Percentiles rank a stretch among this genome's conserved stretches.
Evolutionary conservation across 177 flowering plant species (phyloP).

Genomic region (Vitis hybrid): DNA sequence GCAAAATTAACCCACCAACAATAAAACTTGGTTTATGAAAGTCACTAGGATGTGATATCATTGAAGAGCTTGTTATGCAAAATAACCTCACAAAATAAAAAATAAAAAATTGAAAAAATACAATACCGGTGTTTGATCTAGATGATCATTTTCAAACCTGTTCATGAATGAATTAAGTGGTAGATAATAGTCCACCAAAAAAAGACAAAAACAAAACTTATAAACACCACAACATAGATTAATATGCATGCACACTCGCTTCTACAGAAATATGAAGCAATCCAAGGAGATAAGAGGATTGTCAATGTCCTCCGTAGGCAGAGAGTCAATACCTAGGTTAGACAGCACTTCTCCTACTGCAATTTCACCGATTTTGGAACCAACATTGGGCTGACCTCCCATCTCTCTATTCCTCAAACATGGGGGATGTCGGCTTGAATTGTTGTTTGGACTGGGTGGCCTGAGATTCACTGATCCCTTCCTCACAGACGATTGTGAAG

Average conservation of each 20-base stretch:
- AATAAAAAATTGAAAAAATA: too few species aligned
- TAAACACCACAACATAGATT: too few species aligned
- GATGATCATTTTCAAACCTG: too few species aligned
- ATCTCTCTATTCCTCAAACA: slow-evolving; percentile 28
- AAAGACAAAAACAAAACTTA: too few species aligned
- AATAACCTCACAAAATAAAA: too few species aligned
- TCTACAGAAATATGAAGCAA: slow-evolving; percentile 69
- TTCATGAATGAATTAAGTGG: too few species aligned
- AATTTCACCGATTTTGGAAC: slow-evolving; percentile 29
- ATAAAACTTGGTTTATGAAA: too few species aligned
- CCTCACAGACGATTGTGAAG: slow-evolving; percentile 3
- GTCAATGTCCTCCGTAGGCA: slow-evolving; percentile 44
- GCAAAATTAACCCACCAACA: too few species aligned
- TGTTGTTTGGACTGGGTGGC: slow-evolving; percentile 17
- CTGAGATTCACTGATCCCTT: slow-evolving; percentile 17
- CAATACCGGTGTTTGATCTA: too few species aligned
- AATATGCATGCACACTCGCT: slow-evolving; percentile 5
- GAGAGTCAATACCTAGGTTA: slow-evolving; percentile 9
- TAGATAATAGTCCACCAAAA: too few species aligned
- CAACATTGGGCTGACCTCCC: slow-evolving; percentile 18
- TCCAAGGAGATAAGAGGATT: slow-evolving; percentile 74
- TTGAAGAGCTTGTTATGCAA: too few species aligned
- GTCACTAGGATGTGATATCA: too few species aligned
- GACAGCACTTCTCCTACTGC: slow-evolving; percentile 21
- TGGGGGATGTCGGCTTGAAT: slow-evolving; percentile 3